Base-by-base conservation (phyloP, 2,329 filamentous ascomycete genomes). In the Aspergillus spinulosporus region DNA sequence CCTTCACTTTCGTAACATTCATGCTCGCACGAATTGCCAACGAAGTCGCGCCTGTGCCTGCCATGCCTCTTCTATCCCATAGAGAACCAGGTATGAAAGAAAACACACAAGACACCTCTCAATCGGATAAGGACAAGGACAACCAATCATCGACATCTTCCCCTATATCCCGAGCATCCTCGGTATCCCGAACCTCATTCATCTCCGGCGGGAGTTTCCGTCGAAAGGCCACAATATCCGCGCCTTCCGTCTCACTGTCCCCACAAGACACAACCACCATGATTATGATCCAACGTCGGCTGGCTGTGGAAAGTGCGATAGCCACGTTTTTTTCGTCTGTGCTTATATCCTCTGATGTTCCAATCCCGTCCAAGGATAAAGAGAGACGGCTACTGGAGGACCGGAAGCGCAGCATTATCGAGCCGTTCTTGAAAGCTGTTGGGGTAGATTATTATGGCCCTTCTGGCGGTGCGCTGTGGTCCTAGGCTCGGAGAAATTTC, bases 1-100 rank as follows among this genome's bases (percentile, higher is more conserved):
- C 89, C 0, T 96, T 97, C 67, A 89, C 96, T 2, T 92, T 97
- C 62, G 77, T 97, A 12, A 90, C 88, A 0, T 86, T 89, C 6
- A 92, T 92, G 74, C 80, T 97, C 8, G 80, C 80, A 21, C 79
- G 81, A 8, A 79, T 88, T 37, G 74, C 80, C 29, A 76, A 77
- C 34, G 84, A 88, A 64, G 72, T 86, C 5, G 75, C 74, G 1
- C 77, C 79, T 0, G 67, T 77, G 0, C 67, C 54, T 29, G 66
- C 68, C 5, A 58, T 63, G 1, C 50, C 64, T 5, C 29, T 55
- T 9, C 49, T 53, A 4, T 28, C 63, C 21, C 21, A 21, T 2
- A 44, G 53, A 1, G 56, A 57, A n/a, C 44, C 45, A 3, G 15
- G 31, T 40, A 45, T 37, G 7, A 15, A 51, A 14, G 43, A 56